A percentile compares a stretch with the other conserved stretches of the same genome.
phyloP scores from a whole-genome alignment of 495 filamentous ascomycete species.

The Daldinia caldariorum region DNA sequence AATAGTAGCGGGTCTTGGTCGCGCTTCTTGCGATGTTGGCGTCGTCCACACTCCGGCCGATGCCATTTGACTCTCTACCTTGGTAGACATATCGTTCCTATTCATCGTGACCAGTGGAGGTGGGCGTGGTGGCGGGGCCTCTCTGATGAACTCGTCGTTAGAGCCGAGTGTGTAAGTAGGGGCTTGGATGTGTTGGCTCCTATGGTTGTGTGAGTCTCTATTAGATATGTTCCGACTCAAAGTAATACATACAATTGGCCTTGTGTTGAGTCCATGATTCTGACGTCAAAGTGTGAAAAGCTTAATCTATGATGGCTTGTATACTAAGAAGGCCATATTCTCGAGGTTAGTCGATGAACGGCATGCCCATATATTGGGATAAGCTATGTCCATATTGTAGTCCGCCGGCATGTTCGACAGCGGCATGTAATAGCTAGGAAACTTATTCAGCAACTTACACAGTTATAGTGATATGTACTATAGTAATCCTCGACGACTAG shows the following conservation, averaged over 20 bases:
- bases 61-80: conserved; percentile 52
- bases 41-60: conserved; percentile 58
- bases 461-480: conserved; percentile 48
- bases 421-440: conserved; percentile 40
- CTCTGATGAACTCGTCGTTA: conserved; percentile 53
- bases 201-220: conserved; percentile 49
- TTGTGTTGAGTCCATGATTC: conserved; percentile 56
- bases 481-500: conserved; percentile 28
- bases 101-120: conserved; percentile 54
- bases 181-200: conserved; percentile 56
- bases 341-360: conserved; percentile 36
- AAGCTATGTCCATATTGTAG: conserved; percentile 38
- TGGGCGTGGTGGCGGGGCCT: conserved; percentile 51
- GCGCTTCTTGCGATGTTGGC: conserved; percentile 54
- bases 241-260: conserved; percentile 53
- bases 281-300: conserved; percentile 41
- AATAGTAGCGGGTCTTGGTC: conserved; percentile 65
- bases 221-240: conserved; percentile 21
- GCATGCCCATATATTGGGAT: conserved; percentile 29
- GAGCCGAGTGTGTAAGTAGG: conserved; percentile 54
- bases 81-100: conserved; percentile 50
- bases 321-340: conserved; percentile 33
- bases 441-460: conserved; percentile 52
- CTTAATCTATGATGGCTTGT: conserved; percentile 52
- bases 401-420: conserved; percentile 28